phyloP scores from a whole-genome alignment of 306 rosid genomes.

The Trifolium repens region DNA sequence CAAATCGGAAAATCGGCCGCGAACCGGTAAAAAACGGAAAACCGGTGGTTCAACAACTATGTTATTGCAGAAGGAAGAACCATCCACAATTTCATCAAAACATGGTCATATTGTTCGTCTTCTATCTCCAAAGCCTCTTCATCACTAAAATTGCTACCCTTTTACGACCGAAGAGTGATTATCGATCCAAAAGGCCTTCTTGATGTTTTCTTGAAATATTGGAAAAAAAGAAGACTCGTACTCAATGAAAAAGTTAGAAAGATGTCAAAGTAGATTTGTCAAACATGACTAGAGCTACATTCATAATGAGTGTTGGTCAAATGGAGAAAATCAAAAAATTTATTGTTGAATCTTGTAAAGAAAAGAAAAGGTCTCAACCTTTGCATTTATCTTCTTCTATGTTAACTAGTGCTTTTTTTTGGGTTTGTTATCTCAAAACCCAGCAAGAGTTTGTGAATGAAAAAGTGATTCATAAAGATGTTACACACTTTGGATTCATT shows the following conservation, averaged over 20 bases:
- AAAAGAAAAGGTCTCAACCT: conserved; percentile 30
- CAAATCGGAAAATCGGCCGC: too few species aligned
- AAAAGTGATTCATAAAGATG: conserved; percentile 9
- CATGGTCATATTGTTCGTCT: conserved; percentile 54
- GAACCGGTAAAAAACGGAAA: too few species aligned
- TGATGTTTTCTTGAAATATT: conserved; percentile 51
- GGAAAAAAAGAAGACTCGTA: conserved; percentile 37
- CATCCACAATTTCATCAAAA: conserved; percentile 53
- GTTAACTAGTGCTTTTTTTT: conserved; percentile 49
- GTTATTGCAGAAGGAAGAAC: conserved; percentile 58
- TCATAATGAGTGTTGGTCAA: conserved; percentile 30
- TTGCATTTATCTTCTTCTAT: conserved; percentile 53
- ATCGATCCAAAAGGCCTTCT: conserved; percentile 42
- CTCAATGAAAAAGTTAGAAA: not conserved
- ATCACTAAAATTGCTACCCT: not conserved
- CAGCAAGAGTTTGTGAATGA: conserved; percentile 18
- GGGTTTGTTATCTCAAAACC: conserved; percentile 55
- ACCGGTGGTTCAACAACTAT: too few species aligned
- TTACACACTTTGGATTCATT: conserved; percentile 50
- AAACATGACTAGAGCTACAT: conserved; percentile 47
- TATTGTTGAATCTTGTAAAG: conserved; percentile 39
- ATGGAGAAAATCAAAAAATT: conserved; percentile 45
- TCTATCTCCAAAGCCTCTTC: conserved; percentile 5
- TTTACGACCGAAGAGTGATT: conserved; percentile 46
- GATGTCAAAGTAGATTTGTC: not conserved